Evolutionary conservation across 805 yeast species (phyloP).

Genomic region (Brettanomyces naardenensis): DNA sequence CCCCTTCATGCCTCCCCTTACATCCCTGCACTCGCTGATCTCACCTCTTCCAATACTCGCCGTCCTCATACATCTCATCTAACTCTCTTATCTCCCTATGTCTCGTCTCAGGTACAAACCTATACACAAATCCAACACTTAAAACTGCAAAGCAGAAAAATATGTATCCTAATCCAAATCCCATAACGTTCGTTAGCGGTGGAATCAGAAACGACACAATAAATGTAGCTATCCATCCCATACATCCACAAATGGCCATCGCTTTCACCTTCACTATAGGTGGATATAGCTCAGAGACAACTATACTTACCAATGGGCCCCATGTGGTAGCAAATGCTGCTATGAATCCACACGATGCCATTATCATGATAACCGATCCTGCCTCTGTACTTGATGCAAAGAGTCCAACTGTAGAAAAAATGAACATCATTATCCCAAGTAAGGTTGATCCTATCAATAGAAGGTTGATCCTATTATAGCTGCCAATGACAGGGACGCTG

Average conservation of each 20-base stretch:
- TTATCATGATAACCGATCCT: constrained; percentile 46
- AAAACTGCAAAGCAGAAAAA: constrained; percentile 25
- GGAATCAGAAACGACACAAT: constrained; percentile 65
- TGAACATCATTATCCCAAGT: constrained; percentile 44
- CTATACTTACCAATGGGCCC: constrained; percentile 66
- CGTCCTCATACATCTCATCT: constrained; percentile 16
- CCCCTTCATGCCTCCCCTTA: no score
- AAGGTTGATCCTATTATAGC: constrained; percentile 38
- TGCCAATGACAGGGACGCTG: constrained; percentile 41
- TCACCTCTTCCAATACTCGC: no score
- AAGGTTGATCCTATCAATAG: constrained; percentile 40
- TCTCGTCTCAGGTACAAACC: constrained; percentile 28
- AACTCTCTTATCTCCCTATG: constrained; percentile 14
- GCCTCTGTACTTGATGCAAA: constrained; percentile 28
- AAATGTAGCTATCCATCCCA: constrained; percentile 60
- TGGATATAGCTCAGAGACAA: constrained; percentile 62
- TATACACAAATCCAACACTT: constrained; percentile 19
- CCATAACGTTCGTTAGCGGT: constrained; percentile 49
- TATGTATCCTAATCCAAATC: constrained; percentile 60
- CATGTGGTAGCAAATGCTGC: constrained; percentile 61
- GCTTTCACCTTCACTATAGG: constrained; percentile 49
- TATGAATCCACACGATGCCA: constrained; percentile 51
- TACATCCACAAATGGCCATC: constrained; percentile 47
- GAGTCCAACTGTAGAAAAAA: constrained; percentile 51
- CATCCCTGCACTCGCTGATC: no score